Percentiles rank a stretch among this genome's conserved stretches.
Evolutionary conservation across 306 rosid genomes (phyloP).

Genomic region (Luffa acutangula): DNA sequence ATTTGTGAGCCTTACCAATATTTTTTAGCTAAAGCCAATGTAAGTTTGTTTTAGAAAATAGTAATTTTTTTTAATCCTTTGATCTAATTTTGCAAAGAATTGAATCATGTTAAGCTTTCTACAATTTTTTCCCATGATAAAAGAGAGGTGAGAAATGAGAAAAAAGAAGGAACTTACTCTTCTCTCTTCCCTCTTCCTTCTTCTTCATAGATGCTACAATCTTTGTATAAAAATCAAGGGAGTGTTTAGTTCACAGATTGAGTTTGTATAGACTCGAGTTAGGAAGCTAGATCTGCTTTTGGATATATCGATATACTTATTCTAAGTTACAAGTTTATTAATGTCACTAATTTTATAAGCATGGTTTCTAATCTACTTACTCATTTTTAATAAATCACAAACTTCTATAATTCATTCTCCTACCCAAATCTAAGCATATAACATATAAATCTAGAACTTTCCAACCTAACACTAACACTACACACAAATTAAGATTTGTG

Average conservation of each 20-base stretch:
- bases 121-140: neutral
- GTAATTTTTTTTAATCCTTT: neutral
- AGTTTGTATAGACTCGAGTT: neutral
- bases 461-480: neutral
- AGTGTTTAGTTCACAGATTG: neutral
- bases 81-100: neutral
- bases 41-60: neutral
- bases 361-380: neutral
- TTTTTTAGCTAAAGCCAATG: neutral
- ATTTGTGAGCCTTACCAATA: neutral
- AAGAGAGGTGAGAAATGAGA: neutral
- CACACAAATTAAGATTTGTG: neutral
- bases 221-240: neutral
- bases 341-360: neutral
- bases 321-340: neutral
- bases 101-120: neutral
- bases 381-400: neutral
- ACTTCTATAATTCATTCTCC: neutral
- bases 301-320: neutral
- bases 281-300: neutral
- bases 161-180: neutral
- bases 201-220: neutral
- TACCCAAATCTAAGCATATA: neutral
- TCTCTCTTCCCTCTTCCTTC: neutral
- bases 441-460: neutral